phyloP scores from a whole-genome alignment of 1,284 basidiomycete genomes.

The Boletus albobrunnescens region DNA sequence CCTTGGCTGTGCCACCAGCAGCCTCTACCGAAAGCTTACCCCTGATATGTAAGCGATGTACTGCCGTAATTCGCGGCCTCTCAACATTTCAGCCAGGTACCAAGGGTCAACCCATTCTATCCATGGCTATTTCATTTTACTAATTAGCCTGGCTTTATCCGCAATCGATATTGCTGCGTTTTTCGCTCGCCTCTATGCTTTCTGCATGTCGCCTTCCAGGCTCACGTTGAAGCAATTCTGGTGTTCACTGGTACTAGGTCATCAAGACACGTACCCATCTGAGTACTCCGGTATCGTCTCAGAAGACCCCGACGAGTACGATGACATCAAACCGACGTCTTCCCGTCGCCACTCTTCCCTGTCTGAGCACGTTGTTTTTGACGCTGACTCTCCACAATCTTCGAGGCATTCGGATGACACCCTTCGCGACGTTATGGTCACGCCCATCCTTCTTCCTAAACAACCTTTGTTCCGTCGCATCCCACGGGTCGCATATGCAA shows the following conservation, averaged over 20 bases:
- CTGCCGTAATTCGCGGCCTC: slow-evolving; percentile 1
- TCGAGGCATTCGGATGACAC: slow-evolving; percentile 63
- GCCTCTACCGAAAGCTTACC: slow-evolving; percentile 68
- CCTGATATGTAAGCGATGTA: slow-evolving; percentile 65
- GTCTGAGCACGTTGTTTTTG: slow-evolving; percentile 57
- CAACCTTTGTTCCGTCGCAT: slow-evolving; percentile 38
- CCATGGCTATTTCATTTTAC: slow-evolving; percentile 61
- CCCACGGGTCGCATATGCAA: slow-evolving; percentile 45
- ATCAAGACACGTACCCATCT: slow-evolving; percentile 27
- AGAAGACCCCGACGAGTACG: slow-evolving; percentile 54
- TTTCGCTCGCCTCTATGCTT: slow-evolving; percentile 46
- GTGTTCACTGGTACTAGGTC: slow-evolving; percentile 52
- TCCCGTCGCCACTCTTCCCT: slow-evolving; percentile 37
- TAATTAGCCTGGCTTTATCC: slow-evolving; percentile 55
- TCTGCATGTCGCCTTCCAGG: slow-evolving; percentile 42
- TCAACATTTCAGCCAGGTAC: slow-evolving; percentile 47
- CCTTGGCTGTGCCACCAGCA: slow-evolving; percentile 61
- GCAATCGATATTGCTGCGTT: slow-evolving; percentile 52
- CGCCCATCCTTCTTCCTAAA: slow-evolving; percentile 15
- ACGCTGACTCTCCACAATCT: slow-evolving; percentile 38
- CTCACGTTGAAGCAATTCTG: slow-evolving; percentile 51
- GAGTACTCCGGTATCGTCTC: slow-evolving; percentile 55
- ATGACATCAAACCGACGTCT: slow-evolving; percentile 32
- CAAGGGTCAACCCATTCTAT: slow-evolving; percentile 58
- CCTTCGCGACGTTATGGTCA: slow-evolving; percentile 44